These are phyloP conservation scores for Cordyceps sp. DNA, from an alignment of 2,329 filamentous ascomycete species.

Conservation along the genomic window DNA sequence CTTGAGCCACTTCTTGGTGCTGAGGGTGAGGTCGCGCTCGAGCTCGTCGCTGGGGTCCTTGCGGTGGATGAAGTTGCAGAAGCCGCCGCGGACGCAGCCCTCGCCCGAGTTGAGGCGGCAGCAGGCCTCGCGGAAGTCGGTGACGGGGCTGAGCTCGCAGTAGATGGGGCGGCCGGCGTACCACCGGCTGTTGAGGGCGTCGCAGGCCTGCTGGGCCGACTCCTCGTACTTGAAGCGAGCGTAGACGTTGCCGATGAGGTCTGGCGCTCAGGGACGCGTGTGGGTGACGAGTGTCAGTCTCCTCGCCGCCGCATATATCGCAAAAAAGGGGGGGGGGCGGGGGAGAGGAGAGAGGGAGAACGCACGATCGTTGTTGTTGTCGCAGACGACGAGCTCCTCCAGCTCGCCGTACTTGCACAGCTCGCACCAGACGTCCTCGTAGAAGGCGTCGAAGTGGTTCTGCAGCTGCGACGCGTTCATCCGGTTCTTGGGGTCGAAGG, in stretches of 20 bases:
- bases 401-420: constrained; percentile 97
- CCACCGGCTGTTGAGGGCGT: constrained; percentile 87
- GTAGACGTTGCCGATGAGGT: constrained; percentile 98
- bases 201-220: constrained; percentile 80
- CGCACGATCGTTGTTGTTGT: constrained; percentile 96
- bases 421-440: constrained; percentile 99
- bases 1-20: constrained; percentile 94
- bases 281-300: constrained; percentile 3
- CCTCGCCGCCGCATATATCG: no score
- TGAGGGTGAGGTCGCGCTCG: constrained; percentile 70
- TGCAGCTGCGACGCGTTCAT: constrained; percentile 94
- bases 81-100: constrained; percentile 87
- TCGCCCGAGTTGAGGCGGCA: constrained; percentile 89
- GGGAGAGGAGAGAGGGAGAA: constrained; percentile 11
- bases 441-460: constrained; percentile 99
- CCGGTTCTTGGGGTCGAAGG: constrained; percentile 89
- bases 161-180: constrained; percentile 96
- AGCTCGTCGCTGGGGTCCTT: constrained; percentile 87
- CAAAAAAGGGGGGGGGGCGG: constrained; percentile 3
- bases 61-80: constrained; percentile 98
- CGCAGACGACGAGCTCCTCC: constrained; percentile 94
- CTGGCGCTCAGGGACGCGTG: constrained; percentile 30
- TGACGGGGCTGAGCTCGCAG: constrained; percentile 92
- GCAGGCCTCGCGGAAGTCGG: constrained; percentile 95
- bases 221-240: constrained; percentile 99